Base-by-base conservation (phyloP, 169 alveolate species). In the Babesia ovata region DNA sequence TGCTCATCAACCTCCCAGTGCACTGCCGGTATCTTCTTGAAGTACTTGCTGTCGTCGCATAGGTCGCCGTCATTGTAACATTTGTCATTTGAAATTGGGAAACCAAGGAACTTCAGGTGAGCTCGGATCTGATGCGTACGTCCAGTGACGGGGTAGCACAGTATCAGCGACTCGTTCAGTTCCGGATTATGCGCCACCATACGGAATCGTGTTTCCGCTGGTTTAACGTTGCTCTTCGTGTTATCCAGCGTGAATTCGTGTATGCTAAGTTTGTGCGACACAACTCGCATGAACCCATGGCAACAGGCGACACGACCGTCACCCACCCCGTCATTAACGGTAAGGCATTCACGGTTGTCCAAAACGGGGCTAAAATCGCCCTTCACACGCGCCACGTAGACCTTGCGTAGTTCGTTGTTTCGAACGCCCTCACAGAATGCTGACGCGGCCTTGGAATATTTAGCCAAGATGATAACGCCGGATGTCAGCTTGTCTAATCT, bases 61-160 rank as follows among this genome's bases (percentile, higher is more conserved):
- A 70, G 82, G 28, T 71, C 62, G 9, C 66, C 82, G 36, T 83
- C 71, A 42, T 86, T 86, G 72, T 90, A 90, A 39, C 85, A 76
- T 11, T 72, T 17, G 72, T 90, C 94, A 58, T 90, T 90, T 7
- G 94, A 90, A 65, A 97, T 96, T 16, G 99, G 98, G 73, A 87
- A 93, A 0, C 98, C 98, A 33, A 97, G 66, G 74, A 77, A 79
- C 61, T 92, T 84, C 48, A 96, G 88, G 90, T 97, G 99, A n/a
- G 97, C 98, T 81, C 99, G 90, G 19, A 97, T 97, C 86, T 97
- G 97, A 79, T 97, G 99, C 7, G 99, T 97, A 63, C 99, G 89
- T 49, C 99, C 99, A 0, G 99, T 96, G 63, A 95, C 87, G 8
- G 99, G 99, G 45, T 91, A 92, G 65, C 99, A 94, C 66, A 94